Evolutionary conservation across 371 early-diverging fungal genomes (phyloP).

Genomic region (Mucor sp.): DNA sequence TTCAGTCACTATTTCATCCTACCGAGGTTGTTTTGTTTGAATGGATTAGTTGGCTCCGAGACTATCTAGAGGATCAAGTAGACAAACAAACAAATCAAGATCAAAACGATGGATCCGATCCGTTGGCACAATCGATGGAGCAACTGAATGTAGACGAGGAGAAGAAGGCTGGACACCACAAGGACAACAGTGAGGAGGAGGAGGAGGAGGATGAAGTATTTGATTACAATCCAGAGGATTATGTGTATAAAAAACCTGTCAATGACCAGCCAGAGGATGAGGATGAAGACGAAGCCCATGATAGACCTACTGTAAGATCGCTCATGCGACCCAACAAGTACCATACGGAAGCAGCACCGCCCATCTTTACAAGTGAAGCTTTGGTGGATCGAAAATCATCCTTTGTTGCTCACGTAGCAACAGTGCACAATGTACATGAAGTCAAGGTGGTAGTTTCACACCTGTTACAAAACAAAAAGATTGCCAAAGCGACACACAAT

Average conservation of each 20-base stretch:
- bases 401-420: slow-evolving; percentile 84
- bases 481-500: slow-evolving; percentile 89
- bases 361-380: slow-evolving; percentile 49
- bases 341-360: slow-evolving; percentile 25
- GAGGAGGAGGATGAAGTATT: background rate
- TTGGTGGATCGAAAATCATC: slow-evolving; percentile 83
- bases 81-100: slow-evolving; percentile 10
- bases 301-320: slow-evolving; percentile 30
- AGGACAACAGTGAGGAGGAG: slow-evolving; percentile 7
- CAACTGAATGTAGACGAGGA: background rate
- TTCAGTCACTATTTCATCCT: slow-evolving; percentile 60
- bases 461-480: slow-evolving; percentile 73
- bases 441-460: slow-evolving; percentile 60
- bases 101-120: background rate
- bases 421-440: slow-evolving; percentile 59
- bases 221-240: slow-evolving; percentile 16
- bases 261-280: background rate
- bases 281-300: slow-evolving; percentile 9
- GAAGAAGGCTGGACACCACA: background rate
- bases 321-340: slow-evolving; percentile 12
- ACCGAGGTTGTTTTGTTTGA: slow-evolving; percentile 75
- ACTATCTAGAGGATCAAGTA: slow-evolving; percentile 51
- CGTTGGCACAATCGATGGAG: background rate
- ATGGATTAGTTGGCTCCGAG: slow-evolving; percentile 75
- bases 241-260: slow-evolving; percentile 4